Evolutionary conservation across 108 stramenopile species (phyloP).

Genomic region (Stephanodiscus minutulus): DNA sequence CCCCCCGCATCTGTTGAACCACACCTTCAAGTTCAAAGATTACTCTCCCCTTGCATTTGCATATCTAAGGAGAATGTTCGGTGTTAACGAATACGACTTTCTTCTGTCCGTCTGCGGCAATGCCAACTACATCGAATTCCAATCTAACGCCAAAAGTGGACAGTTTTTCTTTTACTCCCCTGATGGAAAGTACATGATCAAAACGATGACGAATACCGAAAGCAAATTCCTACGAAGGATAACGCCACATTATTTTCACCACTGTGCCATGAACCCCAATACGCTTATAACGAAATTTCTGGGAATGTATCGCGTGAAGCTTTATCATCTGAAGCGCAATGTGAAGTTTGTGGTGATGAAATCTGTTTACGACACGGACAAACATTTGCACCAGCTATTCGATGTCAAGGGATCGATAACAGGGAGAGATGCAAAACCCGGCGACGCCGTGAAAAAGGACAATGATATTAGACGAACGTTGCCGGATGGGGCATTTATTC

Average conservation of each 20-base stretch:
- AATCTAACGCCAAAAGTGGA: conserved; percentile 97
- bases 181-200: conserved; percentile 98
- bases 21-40: conserved; percentile 99
- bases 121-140: conserved; percentile 98
- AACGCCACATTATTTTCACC: conserved; percentile 95
- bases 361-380: conserved; percentile 90
- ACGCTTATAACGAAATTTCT: conserved; percentile 92
- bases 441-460: conserved; percentile 90
- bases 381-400: conserved; percentile 80
- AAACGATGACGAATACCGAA: conserved; percentile 97
- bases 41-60: conserved; percentile 92
- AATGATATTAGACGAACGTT: conserved; percentile 73
- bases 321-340: conserved; percentile 89
- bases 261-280: conserved; percentile 90
- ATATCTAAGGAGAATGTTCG: conserved; percentile 88
- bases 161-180: conserved; percentile 99
- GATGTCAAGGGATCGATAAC: conserved; percentile 92
- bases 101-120: conserved; percentile 94
- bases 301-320: conserved; percentile 98
- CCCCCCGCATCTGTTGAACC: conserved; percentile 92
- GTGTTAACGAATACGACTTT: conserved; percentile 93
- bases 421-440: conserved; percentile 81
- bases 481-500: conserved; percentile 64
- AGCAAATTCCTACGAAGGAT: conserved; percentile 93
- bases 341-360: conserved; percentile 96